Evolutionary conservation across 108 stramenopile genomes (phyloP), one percentile per base, ranked within the genome.

Genomic region (Nannochloropsis gaditana): DNA sequence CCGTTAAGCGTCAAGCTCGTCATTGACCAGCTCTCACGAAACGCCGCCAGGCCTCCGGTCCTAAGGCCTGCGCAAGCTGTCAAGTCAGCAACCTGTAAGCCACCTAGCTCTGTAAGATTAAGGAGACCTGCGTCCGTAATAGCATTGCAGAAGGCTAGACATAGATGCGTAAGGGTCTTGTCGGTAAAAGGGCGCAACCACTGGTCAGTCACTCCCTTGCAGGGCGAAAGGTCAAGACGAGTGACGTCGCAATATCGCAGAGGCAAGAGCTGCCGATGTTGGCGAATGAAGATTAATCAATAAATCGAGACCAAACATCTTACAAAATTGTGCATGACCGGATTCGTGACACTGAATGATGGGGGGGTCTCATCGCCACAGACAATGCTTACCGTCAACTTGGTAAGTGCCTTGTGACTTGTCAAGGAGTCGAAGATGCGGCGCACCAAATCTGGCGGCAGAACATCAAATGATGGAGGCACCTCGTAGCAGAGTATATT

Each of bases 191-290:
- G 59, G 15, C n/a, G 19, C 19, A 73, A n/a, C 59, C 59, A 73
- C 15, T 73, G 19, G 59, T 73, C 6, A n/a, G 59, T n/a, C 19
- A 73, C 59, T 15, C n/a, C 59, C n/a, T 73, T 73, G 59, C 59
- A 73, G 59, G 59, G n/a, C 19, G 59, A 73, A n/a, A 73, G 59
- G n/a, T 73, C 59, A n/a, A 73, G 59, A n/a, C 59, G 59, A n/a
- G 59, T 73, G n/a, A 73, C 59, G 6, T 73, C 59, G 59, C 59
- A 5, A n/a, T 73, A 15, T 15, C 59, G 59, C 59, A 73, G 59
- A n/a, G 59, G n/a, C n/a, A n/a, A n/a, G 59, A 73, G 59, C 59
- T 73, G 59, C 6, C 15, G 59, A n/a, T 73, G 59, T 4, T 73
- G 4, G 59, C 19, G 4, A 2, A n/a, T 15, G 8, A 73, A 8